A percentile compares a stretch with the other conserved stretches of the same genome.
These are phyloP conservation scores for Citrus unshiu DNA, from an alignment of 345 rosid genomes.

Conservation along the genomic window DNA sequence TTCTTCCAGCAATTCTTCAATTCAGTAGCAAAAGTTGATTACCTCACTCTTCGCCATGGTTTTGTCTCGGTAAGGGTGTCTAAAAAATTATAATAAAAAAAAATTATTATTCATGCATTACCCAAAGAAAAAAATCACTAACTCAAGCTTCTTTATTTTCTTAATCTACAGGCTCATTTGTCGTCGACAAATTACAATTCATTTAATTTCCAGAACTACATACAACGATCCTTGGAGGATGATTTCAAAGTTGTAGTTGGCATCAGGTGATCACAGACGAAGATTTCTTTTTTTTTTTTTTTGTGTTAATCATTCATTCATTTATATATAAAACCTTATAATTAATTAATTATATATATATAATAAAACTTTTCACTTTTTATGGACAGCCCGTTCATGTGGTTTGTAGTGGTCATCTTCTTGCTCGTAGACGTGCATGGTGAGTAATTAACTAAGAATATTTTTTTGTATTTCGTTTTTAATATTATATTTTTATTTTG, in stretches of 20 bases:
- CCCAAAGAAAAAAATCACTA: background rate
- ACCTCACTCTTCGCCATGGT: slow-evolving; percentile 74
- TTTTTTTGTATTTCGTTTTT: background rate
- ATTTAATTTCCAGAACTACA: slow-evolving; percentile 72
- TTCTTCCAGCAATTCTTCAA: slow-evolving; percentile 65
- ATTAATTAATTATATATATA: no score
- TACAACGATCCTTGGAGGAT: slow-evolving; percentile 68
- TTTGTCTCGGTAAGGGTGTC: slow-evolving; percentile 47
- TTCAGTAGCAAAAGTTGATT: slow-evolving; percentile 74
- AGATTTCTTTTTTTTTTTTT: no score
- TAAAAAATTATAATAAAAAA: no score
- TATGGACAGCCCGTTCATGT: slow-evolving; percentile 56
- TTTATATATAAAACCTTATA: background rate
- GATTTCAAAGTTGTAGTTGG: slow-evolving; percentile 83
- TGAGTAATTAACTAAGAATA: slow-evolving; percentile 18
- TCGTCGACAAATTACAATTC: slow-evolving; percentile 32
- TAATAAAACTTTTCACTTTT: background rate
- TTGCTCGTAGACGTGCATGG: slow-evolving; percentile 68
- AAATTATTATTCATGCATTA: no score
- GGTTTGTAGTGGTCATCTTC: slow-evolving; percentile 65
- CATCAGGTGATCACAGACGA: slow-evolving; percentile 33
- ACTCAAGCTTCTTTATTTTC: background rate
- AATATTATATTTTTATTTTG: background rate
- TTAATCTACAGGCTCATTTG: slow-evolving; percentile 48
- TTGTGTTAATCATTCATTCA: no score